A percentile compares a stretch with the other conserved stretches of the same genome.
These are phyloP conservation scores for Inga leiocalycina DNA, from an alignment of 306 rosid species.

Conservation along the genomic window DNA sequence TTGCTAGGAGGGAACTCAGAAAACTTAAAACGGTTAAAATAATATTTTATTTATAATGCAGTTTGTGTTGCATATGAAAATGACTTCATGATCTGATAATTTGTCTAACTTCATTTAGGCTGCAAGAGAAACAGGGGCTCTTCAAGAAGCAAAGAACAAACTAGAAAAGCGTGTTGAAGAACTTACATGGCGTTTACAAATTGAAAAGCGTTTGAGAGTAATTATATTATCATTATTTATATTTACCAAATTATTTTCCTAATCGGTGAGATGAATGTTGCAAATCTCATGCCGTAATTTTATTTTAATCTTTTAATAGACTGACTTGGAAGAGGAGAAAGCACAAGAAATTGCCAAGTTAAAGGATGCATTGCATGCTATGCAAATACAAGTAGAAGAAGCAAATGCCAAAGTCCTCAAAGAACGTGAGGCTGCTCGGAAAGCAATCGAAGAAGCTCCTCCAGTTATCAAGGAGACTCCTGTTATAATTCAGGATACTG, in stretches of 20 bases:
- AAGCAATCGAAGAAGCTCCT: constrained; percentile 95
- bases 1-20: constrained; percentile 95
- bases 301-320: constrained; percentile 48
- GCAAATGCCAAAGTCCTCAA: constrained; percentile 80
- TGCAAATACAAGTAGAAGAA: constrained; percentile 90
- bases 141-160: constrained; percentile 98
- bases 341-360: constrained; percentile 81
- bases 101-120: constrained; percentile 64
- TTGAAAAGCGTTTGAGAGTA: constrained; percentile 97
- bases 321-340: constrained; percentile 97
- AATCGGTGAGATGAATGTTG: constrained; percentile 18
- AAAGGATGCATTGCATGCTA: constrained; percentile 73
- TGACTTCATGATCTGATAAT: constrained; percentile 29
- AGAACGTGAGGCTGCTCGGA: constrained; percentile 83
- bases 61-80: constrained; percentile 36
- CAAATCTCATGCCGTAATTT: constrained; percentile 22
- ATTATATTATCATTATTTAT: constrained; percentile 33
- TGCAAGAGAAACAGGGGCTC: constrained; percentile 99
- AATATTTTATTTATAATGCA: constrained; percentile 29
- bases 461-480: constrained; percentile 99
- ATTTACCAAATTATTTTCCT: constrained; percentile 31
- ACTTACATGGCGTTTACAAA: constrained; percentile 98
- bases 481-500: constrained; percentile 84
- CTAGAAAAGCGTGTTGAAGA: constrained; percentile 99
- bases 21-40: constrained; percentile 83